Percentiles rank a stretch among this genome's conserved stretches.
Evolutionary conservation across 2,329 filamentous ascomycete species (phyloP).

Genomic region (Xylaria sp.): DNA sequence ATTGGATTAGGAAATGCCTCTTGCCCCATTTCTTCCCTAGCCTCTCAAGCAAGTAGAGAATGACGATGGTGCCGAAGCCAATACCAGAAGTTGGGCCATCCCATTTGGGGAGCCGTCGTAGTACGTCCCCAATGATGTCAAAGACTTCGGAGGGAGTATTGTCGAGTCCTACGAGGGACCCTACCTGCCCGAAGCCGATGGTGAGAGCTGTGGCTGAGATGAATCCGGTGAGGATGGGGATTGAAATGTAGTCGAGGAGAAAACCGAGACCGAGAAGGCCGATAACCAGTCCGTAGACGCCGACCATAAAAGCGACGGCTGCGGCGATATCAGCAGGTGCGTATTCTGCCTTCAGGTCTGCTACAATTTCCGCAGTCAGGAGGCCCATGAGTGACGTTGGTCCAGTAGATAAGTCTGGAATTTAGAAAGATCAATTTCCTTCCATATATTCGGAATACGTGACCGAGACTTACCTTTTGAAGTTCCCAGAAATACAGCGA

Average conservation of each 20-base stretch:
- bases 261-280: slow-evolving; percentile 69
- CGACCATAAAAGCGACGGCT: slow-evolving; percentile 67
- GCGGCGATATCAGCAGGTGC: slow-evolving; percentile 61
- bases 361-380: slow-evolving; percentile 65
- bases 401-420: slow-evolving; percentile 63
- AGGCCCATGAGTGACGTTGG: slow-evolving; percentile 70
- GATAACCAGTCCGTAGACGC: slow-evolving; percentile 62
- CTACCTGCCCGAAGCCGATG: slow-evolving; percentile 69
- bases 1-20: slow-evolving; percentile 62
- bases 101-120: slow-evolving; percentile 60
- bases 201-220: slow-evolving; percentile 70
- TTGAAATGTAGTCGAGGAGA: slow-evolving; percentile 68
- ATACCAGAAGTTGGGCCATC: slow-evolving; percentile 64
- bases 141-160: slow-evolving; percentile 57
- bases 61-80: slow-evolving; percentile 61
- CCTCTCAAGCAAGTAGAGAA: slow-evolving; percentile 62
- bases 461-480: slow-evolving; percentile 56
- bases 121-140: slow-evolving; percentile 63
- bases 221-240: slow-evolving; percentile 68
- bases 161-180: slow-evolving; percentile 62
- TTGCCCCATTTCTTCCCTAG: slow-evolving; percentile 64
- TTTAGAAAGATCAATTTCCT: slow-evolving; percentile 32
- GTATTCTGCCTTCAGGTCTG: slow-evolving; percentile 58
- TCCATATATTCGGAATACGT: background rate
- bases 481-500: slow-evolving; percentile 66